Evolutionary conservation across 176 grass and related monocot genomes (phyloP).

Genomic region (Eleusine indica): DNA sequence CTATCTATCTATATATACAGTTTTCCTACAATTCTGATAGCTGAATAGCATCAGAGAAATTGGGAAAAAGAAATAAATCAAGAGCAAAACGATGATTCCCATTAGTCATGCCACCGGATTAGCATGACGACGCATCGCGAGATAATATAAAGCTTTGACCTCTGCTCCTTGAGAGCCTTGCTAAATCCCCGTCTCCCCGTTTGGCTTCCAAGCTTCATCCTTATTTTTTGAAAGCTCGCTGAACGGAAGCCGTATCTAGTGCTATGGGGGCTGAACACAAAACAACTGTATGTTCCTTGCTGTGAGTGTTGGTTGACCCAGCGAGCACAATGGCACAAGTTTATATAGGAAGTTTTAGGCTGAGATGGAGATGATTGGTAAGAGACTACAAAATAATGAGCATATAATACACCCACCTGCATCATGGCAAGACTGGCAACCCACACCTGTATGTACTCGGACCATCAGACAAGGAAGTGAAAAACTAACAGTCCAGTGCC

Average conservation of each 20-base stretch:
- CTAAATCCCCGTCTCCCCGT: conserved; percentile 42
- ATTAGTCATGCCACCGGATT: conserved; percentile 60
- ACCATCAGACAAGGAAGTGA: conserved; percentile 45
- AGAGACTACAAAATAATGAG: neutral
- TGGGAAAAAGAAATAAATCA: neutral
- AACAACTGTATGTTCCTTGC: conserved; percentile 4
- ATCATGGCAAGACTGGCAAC: conserved; percentile 46
- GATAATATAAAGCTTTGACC: conserved; percentile 59
- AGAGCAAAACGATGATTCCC: neutral
- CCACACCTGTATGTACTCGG: conserved; percentile 37
- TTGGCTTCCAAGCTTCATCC: conserved; percentile 51
- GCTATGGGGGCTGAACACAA: neutral
- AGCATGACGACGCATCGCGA: conserved; percentile 53
- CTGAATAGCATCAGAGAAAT: no score
- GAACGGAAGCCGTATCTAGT: neutral
- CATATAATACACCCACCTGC: conserved; percentile 8
- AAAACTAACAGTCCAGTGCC: conserved; percentile 34
- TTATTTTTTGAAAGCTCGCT: neutral
- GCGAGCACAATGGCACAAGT: neutral
- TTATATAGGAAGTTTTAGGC: conserved; percentile 42
- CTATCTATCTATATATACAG: conserved; percentile 10
- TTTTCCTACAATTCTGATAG: neutral
- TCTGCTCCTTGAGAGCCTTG: conserved; percentile 51
- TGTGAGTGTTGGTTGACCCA: conserved; percentile 12
- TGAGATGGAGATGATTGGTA: conserved; percentile 17